Base-by-base conservation (phyloP, 345 rosid genomes). In the Streptanthus diversifolius region DNA sequence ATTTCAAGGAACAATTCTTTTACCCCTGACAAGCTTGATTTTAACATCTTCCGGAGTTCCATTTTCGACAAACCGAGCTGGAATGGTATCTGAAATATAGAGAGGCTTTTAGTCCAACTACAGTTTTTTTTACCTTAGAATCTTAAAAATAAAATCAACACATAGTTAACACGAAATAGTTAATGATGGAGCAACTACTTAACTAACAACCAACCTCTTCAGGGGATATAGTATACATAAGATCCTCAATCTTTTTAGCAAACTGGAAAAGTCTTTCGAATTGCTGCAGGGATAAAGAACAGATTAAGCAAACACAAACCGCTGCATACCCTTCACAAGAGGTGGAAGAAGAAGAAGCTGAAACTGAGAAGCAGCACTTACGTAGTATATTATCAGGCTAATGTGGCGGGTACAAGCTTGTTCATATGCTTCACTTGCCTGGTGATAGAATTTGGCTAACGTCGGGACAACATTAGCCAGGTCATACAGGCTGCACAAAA, bases 351-450 rank as follows among this genome's bases (percentile, higher is more conserved):
- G 49, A 60, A 33, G 36, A 45, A 68, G 59, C 49, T 55, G 61
- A 41, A 41, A 15, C 53, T 53, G 57, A 18, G 57, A 44, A 49
- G 70, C 22, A 64, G 51, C 72, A 64, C 97, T 95, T 82, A 92
- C 99, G 67, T 80, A 87, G 83, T 85, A 90, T 68, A 95, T 92
- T 68, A 95, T 95, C 92, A 88, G 82, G 85, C 96, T 90, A 82
- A 95, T 95, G 83, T 87, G 95, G 47, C 92, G 93, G 7, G 96
- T 88, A 76, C 99, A 95, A 62, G 99, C 98, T 83, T 90, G 96
- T 78, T 92, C 99, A 80, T 95, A 92, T 74, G 93, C 87, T 85
- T 95, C 99, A 76, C 97, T 92, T 45, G 99, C 99, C 84, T 90
- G 99, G 82, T 95, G 98, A 82, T 95, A 95, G 71, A 92, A 95